Base-by-base conservation (phyloP, 129 eudicot species). In the Heracleum sosnowskyi region DNA sequence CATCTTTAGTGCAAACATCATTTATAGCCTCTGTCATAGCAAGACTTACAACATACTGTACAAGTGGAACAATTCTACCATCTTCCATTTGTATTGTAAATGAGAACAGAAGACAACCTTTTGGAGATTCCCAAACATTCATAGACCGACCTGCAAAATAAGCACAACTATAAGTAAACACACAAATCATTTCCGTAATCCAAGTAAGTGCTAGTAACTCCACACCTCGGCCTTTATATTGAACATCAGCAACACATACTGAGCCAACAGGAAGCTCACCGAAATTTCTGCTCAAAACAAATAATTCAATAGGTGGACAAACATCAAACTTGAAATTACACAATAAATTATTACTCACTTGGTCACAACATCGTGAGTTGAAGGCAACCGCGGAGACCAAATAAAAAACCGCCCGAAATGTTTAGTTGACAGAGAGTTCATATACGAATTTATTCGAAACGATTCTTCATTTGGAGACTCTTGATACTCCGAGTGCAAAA, bases 121-220 rank as follows among this genome's bases (percentile, higher is more conserved):
- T 87, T 29, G 97, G 98, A 77, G 98, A 95, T 77, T 95, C 96
- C 99, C 99, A 96, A 45, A 85, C 86, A 89, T 96, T 96, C 75
- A 83, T 85, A 17, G 97, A 87, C 44, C 97, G 80, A 11, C 99
- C 97, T 92, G 60, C 35, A 81, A 77, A 76, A 64, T 41, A 53
- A 1, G 40, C 60, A 71, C 31, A 13, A 16, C 60, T 41, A 5
- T 53, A 51, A 70, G 77, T 29, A 18, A 36, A 16, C 74, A 73
- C 26, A 41, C 77, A 60, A 55, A 17, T 47, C 20, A 70, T n/a
- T 68, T 60, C 44, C 28, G 4, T 57, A 55, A 16, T 53, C 11
- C 57, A 55, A 70, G 12, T 47, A 46, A 49, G 12, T 13, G 12
- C 26, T n/a, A 29, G 17, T 34, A 44, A 80, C 66, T 7, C 28